Evolutionary conservation across 2,329 filamentous ascomycete genomes (phyloP).

Genomic region (Xylaria sp.): DNA sequence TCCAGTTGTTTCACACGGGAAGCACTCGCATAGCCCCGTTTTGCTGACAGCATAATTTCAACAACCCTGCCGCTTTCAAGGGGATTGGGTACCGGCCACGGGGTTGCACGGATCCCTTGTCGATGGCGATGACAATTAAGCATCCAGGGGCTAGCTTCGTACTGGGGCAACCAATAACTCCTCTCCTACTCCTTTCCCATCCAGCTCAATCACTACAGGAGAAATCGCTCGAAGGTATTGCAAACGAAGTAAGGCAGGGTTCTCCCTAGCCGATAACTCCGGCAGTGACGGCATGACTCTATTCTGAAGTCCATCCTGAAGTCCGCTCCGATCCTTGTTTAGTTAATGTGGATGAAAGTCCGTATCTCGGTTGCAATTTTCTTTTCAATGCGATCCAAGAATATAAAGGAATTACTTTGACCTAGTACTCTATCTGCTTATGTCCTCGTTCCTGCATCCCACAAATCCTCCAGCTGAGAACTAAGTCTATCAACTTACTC

Average conservation of each 20-base stretch:
- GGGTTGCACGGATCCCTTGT: not conserved
- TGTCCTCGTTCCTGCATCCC: not conserved
- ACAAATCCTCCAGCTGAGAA: not conserved
- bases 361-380: not conserved
- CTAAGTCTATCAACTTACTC: not conserved
- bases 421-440: not conserved
- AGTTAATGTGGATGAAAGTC: not conserved
- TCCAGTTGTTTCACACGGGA: not conserved
- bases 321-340: not conserved
- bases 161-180: too few relatives aligned
- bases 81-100: not conserved
- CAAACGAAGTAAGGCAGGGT: not conserved
- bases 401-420: constrained; percentile 9
- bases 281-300: not conserved
- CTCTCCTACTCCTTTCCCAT: not conserved
- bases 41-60: constrained; percentile 5
- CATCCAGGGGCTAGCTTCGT: not conserved
- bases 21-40: not conserved
- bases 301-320: not conserved
- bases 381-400: not conserved
- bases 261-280: not conserved
- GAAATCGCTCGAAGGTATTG: not conserved
- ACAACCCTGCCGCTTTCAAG: not conserved
- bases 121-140: too few relatives aligned
- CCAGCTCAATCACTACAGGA: not conserved